A percentile compares a stretch with the other conserved stretches of the same genome.
Evolutionary conservation across 208 protist species (phyloP).

Genomic region (Herpetomonas tarakana): DNA sequence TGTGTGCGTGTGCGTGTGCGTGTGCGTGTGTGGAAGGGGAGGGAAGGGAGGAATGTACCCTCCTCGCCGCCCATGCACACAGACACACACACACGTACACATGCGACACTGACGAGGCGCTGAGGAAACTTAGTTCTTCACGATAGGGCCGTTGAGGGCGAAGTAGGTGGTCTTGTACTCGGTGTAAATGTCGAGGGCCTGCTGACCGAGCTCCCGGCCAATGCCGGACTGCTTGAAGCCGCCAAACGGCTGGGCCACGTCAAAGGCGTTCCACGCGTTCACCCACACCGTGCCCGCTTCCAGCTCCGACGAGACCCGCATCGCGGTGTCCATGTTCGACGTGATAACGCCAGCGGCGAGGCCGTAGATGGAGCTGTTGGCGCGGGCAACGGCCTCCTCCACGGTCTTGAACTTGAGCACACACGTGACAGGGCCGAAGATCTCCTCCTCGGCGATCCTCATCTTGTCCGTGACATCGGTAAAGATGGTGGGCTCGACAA

Average conservation of each 20-base stretch:
- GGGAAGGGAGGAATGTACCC: too few relatives aligned
- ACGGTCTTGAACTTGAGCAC: slow-evolving; percentile 82
- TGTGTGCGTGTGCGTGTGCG: too few relatives aligned
- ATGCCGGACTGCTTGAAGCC: slow-evolving; percentile 88
- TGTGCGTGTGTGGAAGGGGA: too few relatives aligned
- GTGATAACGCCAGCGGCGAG: slow-evolving; percentile 86
- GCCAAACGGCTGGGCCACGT: slow-evolving; percentile 68
- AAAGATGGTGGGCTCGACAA: slow-evolving; percentile 85
- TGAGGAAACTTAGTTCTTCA: slow-evolving; percentile 67
- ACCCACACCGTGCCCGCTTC: slow-evolving; percentile 88
- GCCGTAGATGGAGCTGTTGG: slow-evolving; percentile 80
- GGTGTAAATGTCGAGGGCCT: slow-evolving; percentile 70
- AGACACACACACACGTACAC: too few relatives aligned
- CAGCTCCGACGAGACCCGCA: slow-evolving; percentile 45
- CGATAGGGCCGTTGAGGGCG: slow-evolving; percentile 45
- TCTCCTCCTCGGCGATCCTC: slow-evolving; percentile 81
- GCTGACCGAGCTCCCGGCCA: slow-evolving; percentile 75
- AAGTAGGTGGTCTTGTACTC: slow-evolving; percentile 69
- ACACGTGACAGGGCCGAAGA: slow-evolving; percentile 88
- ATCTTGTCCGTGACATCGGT: slow-evolving; percentile 66
- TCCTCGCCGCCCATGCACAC: too few relatives aligned
- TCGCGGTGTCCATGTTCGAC: slow-evolving; percentile 58
- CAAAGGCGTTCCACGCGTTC: slow-evolving; percentile 86
- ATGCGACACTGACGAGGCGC: too few relatives aligned
- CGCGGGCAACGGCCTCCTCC: slow-evolving; percentile 73